Base-by-base conservation (phyloP, 2,329 filamentous ascomycete species). In the Teratosphaeria viscida region DNA sequence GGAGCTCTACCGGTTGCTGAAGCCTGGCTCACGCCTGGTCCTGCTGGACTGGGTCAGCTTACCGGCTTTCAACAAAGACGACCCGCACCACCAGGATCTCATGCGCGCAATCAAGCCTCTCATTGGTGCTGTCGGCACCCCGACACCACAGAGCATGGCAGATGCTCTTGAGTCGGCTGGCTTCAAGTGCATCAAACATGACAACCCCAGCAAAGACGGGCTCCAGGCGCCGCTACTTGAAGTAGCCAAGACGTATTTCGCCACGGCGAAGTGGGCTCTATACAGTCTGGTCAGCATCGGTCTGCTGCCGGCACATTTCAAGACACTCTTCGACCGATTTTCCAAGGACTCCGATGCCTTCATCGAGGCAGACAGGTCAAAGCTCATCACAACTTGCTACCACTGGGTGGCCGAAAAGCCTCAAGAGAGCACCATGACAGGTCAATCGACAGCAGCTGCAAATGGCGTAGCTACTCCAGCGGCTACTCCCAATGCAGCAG, bases 371-470 rank as follows among this genome's bases (percentile, higher is more conserved):
- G 68, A 70, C 56, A 59, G 62, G 11, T 55, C 59, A 4, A 58
- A 64, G 1, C 57, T 70, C 35, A 66, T 66, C 60, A 70, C 67
- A 19, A 70, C 68, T 11, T 66, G 63, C 53, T 67, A 68, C 47
- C 66, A 67, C 55, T 69, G 67, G 67, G 57, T 70, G 12, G 68
- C 68, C 10, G 68, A 66, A 55, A 70, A 70, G 62, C 66, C 66
- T 32, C 53, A 26, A 37, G 43, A 19, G 43, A 49, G 43, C 19
- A n/a, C 19, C 43, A 19, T n/a, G 19, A 49, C 43, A 3, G 19
- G 5, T n/a, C n/a, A 16, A 49, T 19, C 43, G 10, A 23, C 43
- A 23, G 8, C 43, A 19, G n/a, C 43, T 6, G 7, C 16, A n/a
- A n/a, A 49, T 23, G 43, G 43, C 43, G 43, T 23, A 23, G 43